Conservation (phyloP, 2,329 filamentous ascomycete genomes). For the Aspergillus calidoustus region DNA sequence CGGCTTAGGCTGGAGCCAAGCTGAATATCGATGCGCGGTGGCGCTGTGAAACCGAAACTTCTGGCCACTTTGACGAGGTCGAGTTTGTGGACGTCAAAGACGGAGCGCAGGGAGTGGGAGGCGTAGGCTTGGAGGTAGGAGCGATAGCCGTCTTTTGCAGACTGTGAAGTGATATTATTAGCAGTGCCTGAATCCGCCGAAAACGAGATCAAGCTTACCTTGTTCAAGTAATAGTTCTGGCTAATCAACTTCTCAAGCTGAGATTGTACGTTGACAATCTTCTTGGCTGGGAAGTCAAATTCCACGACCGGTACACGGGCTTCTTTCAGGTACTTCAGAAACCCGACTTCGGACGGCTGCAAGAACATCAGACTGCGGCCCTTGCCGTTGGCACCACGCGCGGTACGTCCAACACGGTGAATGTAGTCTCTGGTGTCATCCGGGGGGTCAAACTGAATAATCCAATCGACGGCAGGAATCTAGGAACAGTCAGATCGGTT, state of each 20-base stretch:
- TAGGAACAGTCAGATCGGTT: constrained; percentile 37
- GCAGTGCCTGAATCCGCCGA: neutral
- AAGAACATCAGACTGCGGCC: constrained; percentile 92
- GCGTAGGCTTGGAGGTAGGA: constrained; percentile 96
- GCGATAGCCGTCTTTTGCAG: constrained; percentile 74
- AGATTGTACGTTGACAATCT: constrained; percentile 86
- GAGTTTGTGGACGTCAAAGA: constrained; percentile 82
- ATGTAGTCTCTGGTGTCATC: constrained; percentile 92
- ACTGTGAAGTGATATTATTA: constrained; percentile 42
- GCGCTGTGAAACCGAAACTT: constrained; percentile 77
- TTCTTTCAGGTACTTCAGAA: constrained; percentile 87
- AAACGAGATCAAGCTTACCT: constrained; percentile 53
- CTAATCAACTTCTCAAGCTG: constrained; percentile 93
- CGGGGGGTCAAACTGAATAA: constrained; percentile 92
- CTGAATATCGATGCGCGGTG: constrained; percentile 78
- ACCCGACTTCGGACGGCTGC: constrained; percentile 88
- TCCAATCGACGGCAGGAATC: constrained; percentile 95
- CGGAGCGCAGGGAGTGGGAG: constrained; percentile 78
- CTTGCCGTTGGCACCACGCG: constrained; percentile 79
- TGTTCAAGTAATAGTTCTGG: constrained; percentile 97
- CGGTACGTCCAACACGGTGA: constrained; percentile 93
- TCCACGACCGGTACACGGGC: constrained; percentile 92
- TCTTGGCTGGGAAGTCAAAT: constrained; percentile 91
- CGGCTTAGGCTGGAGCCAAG: constrained; percentile 76
- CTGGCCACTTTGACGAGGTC: constrained; percentile 84